These are phyloP conservation scores for Monilinia fructigena DNA, from an alignment of 2,329 filamentous ascomycete genomes.

Conservation along the genomic window DNA sequence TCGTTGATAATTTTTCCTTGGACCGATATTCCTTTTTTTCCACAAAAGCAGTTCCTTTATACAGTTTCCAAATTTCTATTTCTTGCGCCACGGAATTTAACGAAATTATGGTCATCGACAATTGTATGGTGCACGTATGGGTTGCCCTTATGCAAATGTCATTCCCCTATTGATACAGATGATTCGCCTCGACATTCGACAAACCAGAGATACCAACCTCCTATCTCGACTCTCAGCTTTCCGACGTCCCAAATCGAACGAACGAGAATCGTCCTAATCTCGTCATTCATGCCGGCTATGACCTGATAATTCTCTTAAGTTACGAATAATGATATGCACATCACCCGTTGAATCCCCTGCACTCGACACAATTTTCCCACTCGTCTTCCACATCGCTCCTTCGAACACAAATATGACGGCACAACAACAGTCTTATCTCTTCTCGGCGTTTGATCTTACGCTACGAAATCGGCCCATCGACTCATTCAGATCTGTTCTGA, in stretches of 20 bases:
- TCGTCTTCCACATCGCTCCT: slow-evolving; percentile 35
- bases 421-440: slow-evolving; percentile 29
- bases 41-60: slow-evolving; percentile 42
- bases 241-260: slow-evolving; percentile 40
- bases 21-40: slow-evolving; percentile 32
- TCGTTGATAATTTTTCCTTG: slow-evolving; percentile 33
- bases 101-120: slow-evolving; percentile 42
- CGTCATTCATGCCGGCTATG: slow-evolving; percentile 42
- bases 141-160: slow-evolving; percentile 35
- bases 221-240: slow-evolving; percentile 41
- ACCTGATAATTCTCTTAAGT: slow-evolving; percentile 40
- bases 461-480: slow-evolving; percentile 29
- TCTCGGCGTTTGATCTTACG: slow-evolving; percentile 28
- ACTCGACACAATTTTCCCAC: slow-evolving; percentile 28
- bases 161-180: slow-evolving; percentile 39
- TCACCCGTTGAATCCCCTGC: slow-evolving; percentile 28
- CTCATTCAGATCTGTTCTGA: slow-evolving; percentile 33
- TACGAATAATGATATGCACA: slow-evolving; percentile 36
- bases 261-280: slow-evolving; percentile 44
- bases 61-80: slow-evolving; percentile 35
- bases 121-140: slow-evolving; percentile 35
- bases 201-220: slow-evolving; percentile 41
- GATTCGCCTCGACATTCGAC: slow-evolving; percentile 41
- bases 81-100: slow-evolving; percentile 41
- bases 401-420: slow-evolving; percentile 25